phyloP scores from a whole-genome alignment of 768 basidiomycete species.

The Coprinellus aureogranulatus region DNA sequence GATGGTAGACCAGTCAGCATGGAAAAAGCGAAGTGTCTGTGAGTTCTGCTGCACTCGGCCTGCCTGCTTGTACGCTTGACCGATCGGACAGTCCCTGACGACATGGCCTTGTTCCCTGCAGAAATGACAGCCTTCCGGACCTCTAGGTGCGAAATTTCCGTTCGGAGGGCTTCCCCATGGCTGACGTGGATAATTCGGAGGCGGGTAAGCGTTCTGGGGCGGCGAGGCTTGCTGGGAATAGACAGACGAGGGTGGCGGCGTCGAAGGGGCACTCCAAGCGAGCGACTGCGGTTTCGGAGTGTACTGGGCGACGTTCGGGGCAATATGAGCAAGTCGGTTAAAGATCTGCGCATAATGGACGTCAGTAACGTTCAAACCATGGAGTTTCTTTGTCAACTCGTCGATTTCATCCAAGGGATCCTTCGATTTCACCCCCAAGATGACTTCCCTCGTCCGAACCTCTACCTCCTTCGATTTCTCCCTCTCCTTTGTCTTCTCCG shows the following conservation, averaged over 20 bases:
- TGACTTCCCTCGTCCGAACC: slow-evolving; percentile 6
- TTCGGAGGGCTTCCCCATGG: not conserved
- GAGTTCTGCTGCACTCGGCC: not conserved
- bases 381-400: slow-evolving; percentile 6
- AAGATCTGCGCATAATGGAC: not conserved
- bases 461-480: not conserved
- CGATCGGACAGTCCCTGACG: not conserved
- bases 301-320: not conserved
- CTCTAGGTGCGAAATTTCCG: not conserved
- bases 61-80: not conserved
- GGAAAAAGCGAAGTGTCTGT: not conserved
- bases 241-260: too few relatives aligned
- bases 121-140: not conserved
- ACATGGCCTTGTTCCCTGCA: not conserved
- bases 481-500: too few relatives aligned
- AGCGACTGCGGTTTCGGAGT: too few relatives aligned
- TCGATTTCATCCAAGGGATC: slow-evolving; percentile 4
- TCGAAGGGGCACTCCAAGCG: too few relatives aligned
- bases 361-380: not conserved
- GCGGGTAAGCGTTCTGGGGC: too few relatives aligned
- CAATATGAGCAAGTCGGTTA: not conserved
- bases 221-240: too few relatives aligned
- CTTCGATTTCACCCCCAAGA: not conserved
- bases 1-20: not conserved
- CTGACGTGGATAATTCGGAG: too few relatives aligned